These are phyloP conservation scores for Dysphania ambrosioides DNA, from an alignment of 148 eudicot genomes.

Conservation along the genomic window DNA sequence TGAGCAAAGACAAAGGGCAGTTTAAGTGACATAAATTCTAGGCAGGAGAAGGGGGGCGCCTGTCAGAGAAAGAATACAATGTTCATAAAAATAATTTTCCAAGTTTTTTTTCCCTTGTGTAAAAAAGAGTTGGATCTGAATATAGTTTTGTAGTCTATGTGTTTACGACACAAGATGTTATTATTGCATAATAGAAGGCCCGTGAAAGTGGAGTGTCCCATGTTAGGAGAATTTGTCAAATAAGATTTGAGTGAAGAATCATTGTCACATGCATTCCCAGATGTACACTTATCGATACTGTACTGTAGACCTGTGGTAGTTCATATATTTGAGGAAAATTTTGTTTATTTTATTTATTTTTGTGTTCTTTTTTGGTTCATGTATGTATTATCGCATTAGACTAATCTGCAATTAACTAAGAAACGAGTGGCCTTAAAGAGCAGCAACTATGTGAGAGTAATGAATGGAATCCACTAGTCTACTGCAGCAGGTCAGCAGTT, in stretches of 20 bases:
- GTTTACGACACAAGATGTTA: not conserved
- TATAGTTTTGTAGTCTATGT: not conserved
- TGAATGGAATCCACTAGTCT: not conserved
- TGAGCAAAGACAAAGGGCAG: constrained; percentile 3
- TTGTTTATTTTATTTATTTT: not conserved
- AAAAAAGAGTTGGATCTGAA: not conserved
- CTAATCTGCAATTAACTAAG: not conserved
- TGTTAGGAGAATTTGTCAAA: not conserved
- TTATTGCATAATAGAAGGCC: constrained; percentile 8
- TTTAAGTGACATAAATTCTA: constrained; percentile 28
- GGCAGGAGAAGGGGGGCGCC: not conserved
- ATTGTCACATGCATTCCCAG: constrained; percentile 20
- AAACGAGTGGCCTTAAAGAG: not conserved
- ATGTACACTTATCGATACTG: not conserved
- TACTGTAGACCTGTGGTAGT: not conserved
- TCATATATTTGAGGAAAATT: constrained; percentile 5
- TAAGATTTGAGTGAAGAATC: constrained; percentile 13
- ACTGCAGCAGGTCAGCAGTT: no score
- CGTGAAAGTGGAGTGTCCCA: constrained; percentile 30
- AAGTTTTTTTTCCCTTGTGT: not conserved
- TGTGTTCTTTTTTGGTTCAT: not conserved
- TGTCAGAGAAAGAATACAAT: constrained; percentile 3
- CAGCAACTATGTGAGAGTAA: not conserved
- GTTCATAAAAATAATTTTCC: constrained; percentile 6
- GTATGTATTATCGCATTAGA: no score